Evolutionary conservation across 2,329 filamentous ascomycete species (phyloP), one percentile per base, ranked within the genome.

Genomic region (Ilyonectria sp.): DNA sequence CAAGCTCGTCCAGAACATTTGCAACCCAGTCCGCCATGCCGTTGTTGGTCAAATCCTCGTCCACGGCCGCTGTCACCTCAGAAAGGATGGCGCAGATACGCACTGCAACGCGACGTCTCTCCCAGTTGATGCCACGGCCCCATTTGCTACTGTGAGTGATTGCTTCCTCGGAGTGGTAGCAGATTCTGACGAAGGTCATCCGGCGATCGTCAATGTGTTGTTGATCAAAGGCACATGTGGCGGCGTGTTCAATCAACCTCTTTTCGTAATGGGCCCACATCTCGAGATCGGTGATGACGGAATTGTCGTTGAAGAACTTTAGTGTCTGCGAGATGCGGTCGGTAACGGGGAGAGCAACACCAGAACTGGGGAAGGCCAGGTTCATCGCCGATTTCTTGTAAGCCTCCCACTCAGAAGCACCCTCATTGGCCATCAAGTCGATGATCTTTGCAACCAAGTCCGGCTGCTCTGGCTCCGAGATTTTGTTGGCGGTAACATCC

Each of bases 1-100:
- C 40, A 13, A 79, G 62, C n/a, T 78, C 75, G 15, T 67, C 57
- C 33, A 74, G 65, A 67, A 75, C 77, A 7, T 65, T 63, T 4
- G 60, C 17, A 21, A 77, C 60, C 79, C 78, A 81, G 7, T 59
- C 52, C 6, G 73, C 60, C 11, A 68, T 70, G 11, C 17, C n/a
- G n/a, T 23, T 21, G 55, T 21, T 44, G 70, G 63, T 19, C 60
- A 31, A 6, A 43, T 71, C 61, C 60, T 79, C 77, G n/a, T 69
- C 66, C 1, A 65, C 64, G 3, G 68, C 72, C 0, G 74, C 75
- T 10, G 74, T 71, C 35, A 65, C 58, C 44, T 76, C 76, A 0
- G 73, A 68, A n/a, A 79, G 69, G 17, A 76, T 63, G 1, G 71
- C 74, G 63, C 75, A 79, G 17, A 79, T 53, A 7, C 69, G 68